Evolutionary conservation across 176 grass and related monocot genomes (phyloP).

Genomic region (Chloris gayana): DNA sequence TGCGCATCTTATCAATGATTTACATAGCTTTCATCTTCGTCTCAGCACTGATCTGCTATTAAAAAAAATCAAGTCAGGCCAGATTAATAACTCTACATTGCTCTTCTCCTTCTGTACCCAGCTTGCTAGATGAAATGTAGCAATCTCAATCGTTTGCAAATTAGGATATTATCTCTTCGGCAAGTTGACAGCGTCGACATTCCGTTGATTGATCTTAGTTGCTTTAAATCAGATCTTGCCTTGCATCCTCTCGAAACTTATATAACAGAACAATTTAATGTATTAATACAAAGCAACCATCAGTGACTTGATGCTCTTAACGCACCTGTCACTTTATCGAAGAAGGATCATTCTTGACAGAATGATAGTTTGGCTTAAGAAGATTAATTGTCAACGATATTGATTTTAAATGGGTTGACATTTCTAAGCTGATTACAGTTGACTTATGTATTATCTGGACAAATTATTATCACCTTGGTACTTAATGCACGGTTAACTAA

Average conservation of each 20-base stretch:
- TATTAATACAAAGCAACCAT: not conserved
- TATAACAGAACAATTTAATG: too few species aligned
- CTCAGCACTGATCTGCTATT: not conserved
- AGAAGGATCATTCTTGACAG: not conserved
- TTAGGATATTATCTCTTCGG: not conserved
- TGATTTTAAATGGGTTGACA: conserved; percentile 26
- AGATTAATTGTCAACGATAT: not conserved
- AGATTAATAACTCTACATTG: not conserved
- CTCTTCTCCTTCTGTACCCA: not conserved
- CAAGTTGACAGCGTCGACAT: not conserved
- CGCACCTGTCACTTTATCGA: not conserved
- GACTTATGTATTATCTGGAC: not conserved
- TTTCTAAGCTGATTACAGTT: not conserved
- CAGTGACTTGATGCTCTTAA: not conserved
- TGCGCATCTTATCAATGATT: not conserved
- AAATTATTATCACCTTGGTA: not conserved
- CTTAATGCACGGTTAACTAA: not conserved
- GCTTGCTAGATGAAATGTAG: not conserved
- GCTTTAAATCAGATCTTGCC: too few species aligned
- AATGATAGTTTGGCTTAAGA: not conserved
- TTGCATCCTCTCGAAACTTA: too few species aligned
- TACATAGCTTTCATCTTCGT: not conserved
- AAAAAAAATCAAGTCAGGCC: not conserved
- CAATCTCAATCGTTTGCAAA: not conserved
- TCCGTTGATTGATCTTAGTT: too few species aligned